Conservation (phyloP, 495 filamentous ascomycete genomes). For the Ramalina intermedia region DNA sequence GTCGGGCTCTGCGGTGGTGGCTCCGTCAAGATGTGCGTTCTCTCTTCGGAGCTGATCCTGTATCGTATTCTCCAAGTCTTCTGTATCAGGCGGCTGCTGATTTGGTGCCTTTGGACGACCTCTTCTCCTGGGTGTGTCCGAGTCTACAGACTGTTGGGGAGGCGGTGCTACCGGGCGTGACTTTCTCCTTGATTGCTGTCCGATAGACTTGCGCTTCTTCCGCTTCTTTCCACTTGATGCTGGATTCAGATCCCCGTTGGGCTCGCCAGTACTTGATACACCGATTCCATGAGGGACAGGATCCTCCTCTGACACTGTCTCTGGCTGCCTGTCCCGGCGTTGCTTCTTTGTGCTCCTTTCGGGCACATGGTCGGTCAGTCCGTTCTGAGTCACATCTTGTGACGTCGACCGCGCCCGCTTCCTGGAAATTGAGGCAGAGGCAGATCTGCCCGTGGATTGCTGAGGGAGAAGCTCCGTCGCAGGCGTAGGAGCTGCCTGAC, state of each 20-base stretch:
- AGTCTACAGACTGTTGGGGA: background rate
- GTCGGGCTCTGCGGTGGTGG: background rate
- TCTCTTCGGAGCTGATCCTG: constrained; percentile 3
- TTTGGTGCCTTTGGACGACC: background rate
- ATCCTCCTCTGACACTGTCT: background rate
- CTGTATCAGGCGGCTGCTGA: background rate
- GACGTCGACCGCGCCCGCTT: background rate
- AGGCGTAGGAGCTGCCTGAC: background rate
- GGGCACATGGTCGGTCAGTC: background rate
- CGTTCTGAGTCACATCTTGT: background rate
- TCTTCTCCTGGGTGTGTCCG: background rate
- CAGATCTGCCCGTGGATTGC: background rate
- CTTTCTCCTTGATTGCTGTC: constrained; percentile 7
- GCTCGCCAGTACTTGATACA: background rate
- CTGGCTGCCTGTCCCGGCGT: background rate
- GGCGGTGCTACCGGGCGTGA: background rate
- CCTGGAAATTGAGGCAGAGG: background rate
- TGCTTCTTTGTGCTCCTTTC: background rate
- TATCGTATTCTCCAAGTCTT: background rate
- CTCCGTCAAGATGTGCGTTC: background rate
- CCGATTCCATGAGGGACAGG: background rate
- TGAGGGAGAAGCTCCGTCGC: background rate
- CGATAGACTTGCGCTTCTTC: constrained; percentile 15
- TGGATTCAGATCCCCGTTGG: background rate
- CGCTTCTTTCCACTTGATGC: constrained; percentile 6